Percentiles rank a stretch among this genome's conserved stretches.
Evolutionary conservation across 2,329 filamentous ascomycete genomes (phyloP).

Genomic region (Nigrospora sphaerica): DNA sequence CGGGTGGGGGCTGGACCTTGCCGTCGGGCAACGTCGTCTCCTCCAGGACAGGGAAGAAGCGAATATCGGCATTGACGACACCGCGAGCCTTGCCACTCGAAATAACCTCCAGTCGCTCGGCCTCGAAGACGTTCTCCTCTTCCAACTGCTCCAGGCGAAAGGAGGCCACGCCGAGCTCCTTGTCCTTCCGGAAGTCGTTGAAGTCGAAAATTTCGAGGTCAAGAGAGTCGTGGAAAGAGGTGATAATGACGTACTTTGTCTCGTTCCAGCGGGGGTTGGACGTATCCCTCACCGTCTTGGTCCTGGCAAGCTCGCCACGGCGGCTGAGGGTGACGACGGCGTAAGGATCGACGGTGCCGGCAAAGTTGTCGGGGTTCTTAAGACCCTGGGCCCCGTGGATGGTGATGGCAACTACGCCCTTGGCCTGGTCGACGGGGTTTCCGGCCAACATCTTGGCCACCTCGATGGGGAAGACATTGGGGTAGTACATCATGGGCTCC

Average conservation of each 20-base stretch:
- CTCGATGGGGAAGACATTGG: constrained; percentile 96
- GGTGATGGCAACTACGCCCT: constrained; percentile 87
- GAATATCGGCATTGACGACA: constrained; percentile 71
- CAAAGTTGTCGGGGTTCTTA: constrained; percentile 93
- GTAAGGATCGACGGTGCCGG: constrained; percentile 87
- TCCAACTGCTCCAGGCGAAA: constrained; percentile 82
- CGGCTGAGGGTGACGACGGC: constrained; percentile 78
- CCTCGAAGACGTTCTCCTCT: constrained; percentile 70
- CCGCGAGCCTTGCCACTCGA: constrained; percentile 80
- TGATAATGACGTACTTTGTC: constrained; percentile 91
- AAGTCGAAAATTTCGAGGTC: constrained; percentile 84
- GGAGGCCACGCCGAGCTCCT: constrained; percentile 81
- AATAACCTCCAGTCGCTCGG: constrained; percentile 76
- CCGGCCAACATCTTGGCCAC: constrained; percentile 97
- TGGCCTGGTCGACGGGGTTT: constrained; percentile 87
- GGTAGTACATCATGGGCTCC: constrained; percentile 95
- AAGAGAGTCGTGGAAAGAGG: constrained; percentile 79
- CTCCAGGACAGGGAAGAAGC: constrained; percentile 91
- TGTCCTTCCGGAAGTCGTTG: constrained; percentile 95
- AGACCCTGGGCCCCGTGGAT: constrained; percentile 86
- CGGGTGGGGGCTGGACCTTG: constrained; percentile 71
- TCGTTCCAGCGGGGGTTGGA: constrained; percentile 91
- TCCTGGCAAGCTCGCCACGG: constrained; percentile 73
- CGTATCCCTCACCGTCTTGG: constrained; percentile 81
- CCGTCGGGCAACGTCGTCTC: constrained; percentile 67